Base-by-base conservation (phyloP, 1,284 basidiomycete species). In the Cystobasidiaceae sp. region DNA sequence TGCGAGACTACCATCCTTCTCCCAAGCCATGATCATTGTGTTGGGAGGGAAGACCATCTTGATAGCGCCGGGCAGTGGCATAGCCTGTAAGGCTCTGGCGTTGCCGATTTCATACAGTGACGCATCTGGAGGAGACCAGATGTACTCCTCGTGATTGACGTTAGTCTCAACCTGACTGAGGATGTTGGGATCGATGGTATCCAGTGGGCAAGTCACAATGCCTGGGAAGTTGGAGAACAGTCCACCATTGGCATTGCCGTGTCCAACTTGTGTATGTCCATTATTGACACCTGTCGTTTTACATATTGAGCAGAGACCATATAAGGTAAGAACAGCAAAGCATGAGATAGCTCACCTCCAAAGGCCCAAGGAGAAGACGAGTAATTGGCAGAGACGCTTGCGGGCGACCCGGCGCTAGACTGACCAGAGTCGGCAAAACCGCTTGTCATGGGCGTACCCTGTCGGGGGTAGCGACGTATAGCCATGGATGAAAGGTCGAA, bases 21-120 rank as follows among this genome's bases (percentile, higher is more conserved):
- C 61, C 51, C 51, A 64, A 49, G 51, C 61, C 43, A 64, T 54
- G 23, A 64, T 64, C 46, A 55, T 51, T 3, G 61, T 64, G 33
- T 55, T 43, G 8, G 52, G 43, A 15, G 61, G 61, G 33, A 64
- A 64, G 44, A 64, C 52, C 50, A 64, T 45, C 25, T 34, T 55
- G 19, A 64, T 56, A 49, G 51, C 43, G 30, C 61, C 61, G 23
- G 46, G 61, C 32, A 55, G 41, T 28, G 28, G n/a, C 41, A 43
- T 49, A 15, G 61, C 61, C 28, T 45, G 32, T 23, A 55, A 45
- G 43, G 61, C 61, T 49, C 61, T 45, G 23, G 51, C 61, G 41
- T 64, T 64, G 17, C 61, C 61, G 21, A 64, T 33, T 43, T 64
- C 61, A 23, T 64, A 64, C 13, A 64, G 44, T 3, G 52, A 46